Base-by-base conservation (phyloP, 2,329 filamentous ascomycete genomes). In the Exophiala xenobiotica region DNA sequence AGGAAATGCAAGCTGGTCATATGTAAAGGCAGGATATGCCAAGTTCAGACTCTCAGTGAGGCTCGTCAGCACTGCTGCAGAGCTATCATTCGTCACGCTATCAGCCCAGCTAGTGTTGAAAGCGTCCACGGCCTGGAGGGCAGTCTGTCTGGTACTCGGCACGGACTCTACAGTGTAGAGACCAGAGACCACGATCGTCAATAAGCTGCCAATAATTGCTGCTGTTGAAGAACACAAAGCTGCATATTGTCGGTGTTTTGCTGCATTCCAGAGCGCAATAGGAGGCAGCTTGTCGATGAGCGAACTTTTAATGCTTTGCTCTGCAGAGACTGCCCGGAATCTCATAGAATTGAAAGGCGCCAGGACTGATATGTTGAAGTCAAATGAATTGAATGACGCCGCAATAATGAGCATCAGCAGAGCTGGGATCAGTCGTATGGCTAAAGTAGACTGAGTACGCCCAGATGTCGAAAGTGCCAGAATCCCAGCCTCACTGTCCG, bases 171-270 rank as follows among this genome's bases (percentile, higher is more conserved):
- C 47, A n/a, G 58, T 65, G 42, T 65, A 67, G 2, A 68, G 58
- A 18, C 66, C 64, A 18, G 66, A 64, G 2, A 58, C 57, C 1
- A 64, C 42, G 24, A 65, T 62, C 4, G 61, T 62, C 18, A 65
- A 33, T 2, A 60, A 38, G 7, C 54, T 53, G 3, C 53, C 61
- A 14, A 60, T 19, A 18, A 64, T 31, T 26, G 56, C 54, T 14
- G 60, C 58, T 20, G 56, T 22, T 43, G 56, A 4, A 61, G 12
- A 2, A 49, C 49, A 11, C 41, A 4, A 11, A 42, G 46, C 16
- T 51, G 53, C 4, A 37, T 29, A 9, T 33, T 18, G 16, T 22
- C 49, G 7, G 59, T 26, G 12, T n/a, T n/a, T n/a, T n/a, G n/a
- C n/a, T n/a, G n/a, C n/a, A n/a, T n/a, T n/a, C n/a, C 46, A 57